Evolutionary conservation across 495 filamentous ascomycete species (phyloP), one percentile per base, ranked within the genome.

Genomic region (Talaromyces trachyspermus): DNA sequence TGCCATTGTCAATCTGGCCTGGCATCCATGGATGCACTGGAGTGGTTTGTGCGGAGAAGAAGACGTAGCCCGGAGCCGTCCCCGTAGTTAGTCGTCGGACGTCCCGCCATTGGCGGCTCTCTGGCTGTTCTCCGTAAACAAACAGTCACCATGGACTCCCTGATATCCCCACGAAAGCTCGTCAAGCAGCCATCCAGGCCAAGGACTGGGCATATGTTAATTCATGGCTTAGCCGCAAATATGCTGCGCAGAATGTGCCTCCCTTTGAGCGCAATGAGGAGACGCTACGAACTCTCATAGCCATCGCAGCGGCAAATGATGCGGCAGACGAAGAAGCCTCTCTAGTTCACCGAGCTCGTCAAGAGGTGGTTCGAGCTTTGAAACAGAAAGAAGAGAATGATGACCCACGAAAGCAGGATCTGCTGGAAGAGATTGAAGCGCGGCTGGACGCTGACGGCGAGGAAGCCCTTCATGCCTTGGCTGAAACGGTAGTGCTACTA

Each of bases 131-230:
- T n/a, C n/a, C n/a, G n/a, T 30, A 30, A 30, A 30, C 27, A 30
- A 40, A 40, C 32, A 30, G 37, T 18, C 24, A 19, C 46, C 11
- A 66, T 71, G 56, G 65, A 69, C 48, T 65, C 59, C 17, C 58
- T 73, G 19, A 49, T 66, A 40, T 75, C 71, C 12, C 71, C 71
- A 59, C 69, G 5, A 75, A 75, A 49, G 70, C 70, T 15, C 66
- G 69, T 15, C 69, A 70, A 48, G 69, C 66, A 40, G 71, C 69
- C 41, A 69, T 72, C 22, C 62, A 71, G 39, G 84, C 86, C 39
- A 86, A 87, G 59, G 89, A 95, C 70, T 96, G 89, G 90, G 78
- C 81, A 45, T 88, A 85, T 56, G 73, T 95, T 55, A 86, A 94
- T 69, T 66, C 71, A 63, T 96, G 90, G 88, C 79, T 96, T 2